These are phyloP conservation scores for Pseudoneurospora amorphoporcata DNA, from an alignment of 495 filamentous ascomycete genomes.

Conservation along the genomic window DNA sequence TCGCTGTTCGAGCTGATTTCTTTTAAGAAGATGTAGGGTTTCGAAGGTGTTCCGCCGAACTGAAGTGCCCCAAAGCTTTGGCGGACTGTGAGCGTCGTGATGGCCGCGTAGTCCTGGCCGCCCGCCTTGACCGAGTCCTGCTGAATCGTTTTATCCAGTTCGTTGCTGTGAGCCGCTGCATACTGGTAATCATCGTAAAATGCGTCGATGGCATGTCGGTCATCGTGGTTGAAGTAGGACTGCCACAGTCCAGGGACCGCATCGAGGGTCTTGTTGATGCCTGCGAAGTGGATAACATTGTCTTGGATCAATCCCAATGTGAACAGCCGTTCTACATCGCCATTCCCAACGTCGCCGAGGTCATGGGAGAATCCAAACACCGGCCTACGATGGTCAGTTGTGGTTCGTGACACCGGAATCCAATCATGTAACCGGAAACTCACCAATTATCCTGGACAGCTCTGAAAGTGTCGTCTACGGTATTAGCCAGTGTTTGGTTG, in stretches of 20 bases:
- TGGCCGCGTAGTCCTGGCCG: conserved; percentile 63
- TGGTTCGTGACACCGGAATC: neutral
- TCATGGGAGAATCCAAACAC: conserved; percentile 84
- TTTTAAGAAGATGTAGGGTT: conserved; percentile 80
- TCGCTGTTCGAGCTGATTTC: conserved; percentile 94
- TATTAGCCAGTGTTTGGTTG: conserved; percentile 52
- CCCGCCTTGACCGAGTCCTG: conserved; percentile 58
- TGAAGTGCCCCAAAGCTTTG: conserved; percentile 82
- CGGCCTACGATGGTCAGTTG: conserved; percentile 39
- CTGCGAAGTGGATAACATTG: conserved; percentile 67
- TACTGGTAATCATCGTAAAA: conserved; percentile 63
- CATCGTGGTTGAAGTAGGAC: conserved; percentile 47
- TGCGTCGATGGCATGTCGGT: conserved; percentile 47
- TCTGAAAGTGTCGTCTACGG: conserved; percentile 54
- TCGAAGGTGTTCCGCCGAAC: conserved; percentile 66
- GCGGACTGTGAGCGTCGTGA: conserved; percentile 73
- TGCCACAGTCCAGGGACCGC: conserved; percentile 71
- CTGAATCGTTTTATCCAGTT: conserved; percentile 60
- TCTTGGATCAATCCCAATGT: conserved; percentile 68
- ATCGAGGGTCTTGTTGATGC: conserved; percentile 52
- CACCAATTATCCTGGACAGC: conserved; percentile 60
- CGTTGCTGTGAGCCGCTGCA: conserved; percentile 40
- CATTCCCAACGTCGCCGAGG: conserved; percentile 38
- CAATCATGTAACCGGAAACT: neutral
- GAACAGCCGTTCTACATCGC: conserved; percentile 45